A percentile compares a stretch with the other conserved stretches of the same genome.
Conservation (phyloP, 163 green algal species). For the Prototheca wickerhamii region DNA sequence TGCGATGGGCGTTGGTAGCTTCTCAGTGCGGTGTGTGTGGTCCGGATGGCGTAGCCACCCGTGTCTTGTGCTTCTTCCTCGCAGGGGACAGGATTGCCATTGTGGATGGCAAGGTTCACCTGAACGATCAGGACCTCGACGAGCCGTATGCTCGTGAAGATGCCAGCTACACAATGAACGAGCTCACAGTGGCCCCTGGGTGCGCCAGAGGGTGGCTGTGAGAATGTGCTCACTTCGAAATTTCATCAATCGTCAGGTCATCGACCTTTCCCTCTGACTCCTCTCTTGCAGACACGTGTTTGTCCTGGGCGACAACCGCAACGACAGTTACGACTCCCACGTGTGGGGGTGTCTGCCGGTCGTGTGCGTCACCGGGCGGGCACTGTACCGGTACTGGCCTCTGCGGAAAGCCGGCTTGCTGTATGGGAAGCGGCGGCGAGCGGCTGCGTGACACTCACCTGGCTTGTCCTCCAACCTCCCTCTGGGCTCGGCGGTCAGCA, state of each 20-base stretch:
- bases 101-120: background rate
- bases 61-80: background rate
- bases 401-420: constrained; percentile 37
- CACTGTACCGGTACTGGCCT: constrained; percentile 92
- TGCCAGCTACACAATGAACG: no score
- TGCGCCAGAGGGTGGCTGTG: no score
- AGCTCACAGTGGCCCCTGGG: no score
- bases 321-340: constrained; percentile 98
- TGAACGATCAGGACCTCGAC: no score
- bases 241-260: background rate
- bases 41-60: constrained; percentile 1
- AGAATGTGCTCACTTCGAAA: constrained; percentile 5
- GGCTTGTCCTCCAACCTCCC: no score
- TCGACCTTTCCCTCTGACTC: background rate
- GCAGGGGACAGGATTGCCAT: background rate
- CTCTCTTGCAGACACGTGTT: constrained; percentile 56
- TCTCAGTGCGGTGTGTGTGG: constrained; percentile 63
- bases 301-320: constrained; percentile 94
- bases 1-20: constrained; percentile 72
- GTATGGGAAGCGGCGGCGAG: background rate
- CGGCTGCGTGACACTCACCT: background rate
- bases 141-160: no score
- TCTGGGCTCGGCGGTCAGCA: no score
- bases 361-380: constrained; percentile 86
- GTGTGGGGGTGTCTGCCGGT: constrained; percentile 79